Percentiles rank a stretch among this genome's conserved stretches.
Conservation (phyloP, 805 yeast species). For the Teunomyces aglyptinius region DNA sequence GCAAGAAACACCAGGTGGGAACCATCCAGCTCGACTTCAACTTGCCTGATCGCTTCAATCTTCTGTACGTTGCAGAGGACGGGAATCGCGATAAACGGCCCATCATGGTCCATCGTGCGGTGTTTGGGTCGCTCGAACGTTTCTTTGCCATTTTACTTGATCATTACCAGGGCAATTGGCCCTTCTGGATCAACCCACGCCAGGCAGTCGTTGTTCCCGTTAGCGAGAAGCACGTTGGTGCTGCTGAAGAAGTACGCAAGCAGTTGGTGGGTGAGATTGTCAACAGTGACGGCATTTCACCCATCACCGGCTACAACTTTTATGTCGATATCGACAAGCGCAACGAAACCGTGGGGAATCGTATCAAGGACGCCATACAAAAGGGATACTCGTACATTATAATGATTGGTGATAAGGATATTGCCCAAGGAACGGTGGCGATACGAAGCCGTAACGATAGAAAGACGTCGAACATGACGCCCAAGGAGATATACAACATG, state of each 20-base stretch:
- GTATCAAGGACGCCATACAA: slow-evolving; percentile 74
- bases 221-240: slow-evolving; percentile 55
- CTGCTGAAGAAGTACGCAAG: slow-evolving; percentile 49
- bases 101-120: slow-evolving; percentile 94
- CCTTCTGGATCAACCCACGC: slow-evolving; percentile 93
- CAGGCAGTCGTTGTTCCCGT: slow-evolving; percentile 87
- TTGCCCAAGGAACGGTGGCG: slow-evolving; percentile 55
- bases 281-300: slow-evolving; percentile 41
- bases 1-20: slow-evolving; percentile 88
- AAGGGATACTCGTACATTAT: slow-evolving; percentile 77
- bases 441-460: slow-evolving; percentile 59
- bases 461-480: slow-evolving; percentile 41
- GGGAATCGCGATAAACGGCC: slow-evolving; percentile 61
- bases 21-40: slow-evolving; percentile 96
- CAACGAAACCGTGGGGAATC: slow-evolving; percentile 72
- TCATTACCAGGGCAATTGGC: slow-evolving; percentile 92
- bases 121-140: slow-evolving; percentile 91
- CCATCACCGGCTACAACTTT: slow-evolving; percentile 59
- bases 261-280: slow-evolving; percentile 46
- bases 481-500: slow-evolving; percentile 49
- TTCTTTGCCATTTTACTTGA: slow-evolving; percentile 89
- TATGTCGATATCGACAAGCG: slow-evolving; percentile 75
- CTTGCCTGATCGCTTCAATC: slow-evolving; percentile 78
- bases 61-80: slow-evolving; percentile 58
- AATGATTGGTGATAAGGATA: slow-evolving; percentile 87